Evolutionary conservation across 441 rosid genomes (phyloP), one percentile per base, ranked within the genome.

Genomic region (Populus hybrid): DNA sequence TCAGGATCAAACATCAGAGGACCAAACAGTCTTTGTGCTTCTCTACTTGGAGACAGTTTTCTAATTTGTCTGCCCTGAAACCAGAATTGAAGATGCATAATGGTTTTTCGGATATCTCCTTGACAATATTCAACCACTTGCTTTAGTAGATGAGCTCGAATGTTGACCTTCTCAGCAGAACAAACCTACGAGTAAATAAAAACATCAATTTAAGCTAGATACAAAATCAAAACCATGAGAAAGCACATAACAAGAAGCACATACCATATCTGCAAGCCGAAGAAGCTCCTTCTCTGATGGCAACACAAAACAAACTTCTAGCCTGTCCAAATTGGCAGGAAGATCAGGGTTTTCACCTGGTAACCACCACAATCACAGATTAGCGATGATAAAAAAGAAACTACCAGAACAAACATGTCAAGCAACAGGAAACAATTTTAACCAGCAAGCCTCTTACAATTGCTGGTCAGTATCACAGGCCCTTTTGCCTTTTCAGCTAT

Each of bases 81-180:
- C 99, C 98, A 94, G 87, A 94, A 93, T 77, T 94, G 98, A 78
- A 92, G 88, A 81, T 93, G 96, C 93, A 89, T 86, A 67, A 94
- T 87, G 56, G 92, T 83, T 88, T 89, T 94, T 78, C 97, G 88
- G 72, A 90, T 92, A 91, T 97, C 98, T 75, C 94, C 85, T 69
- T 83, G 87, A 86, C 89, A 89, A 78, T 66, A 80, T 79, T 78
- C 83, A 80, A 88, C 78, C 67, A 94, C 79, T 74, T 87, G 85
- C 89, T 90, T 87, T 40, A 89, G 77, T 69, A 86, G 81, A 75
- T 85, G 81, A 82, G 89, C 90, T 76, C 83, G 86, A 83, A 91
- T 77, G 71, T 80, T 78, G 69, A 80, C 82, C 74, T 89, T 86
- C 90, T 97, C 99, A 7, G 87, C 89, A 69, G 83, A 86, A 89